Conservation (phyloP, 1,284 basidiomycete genomes). For the Pseudomicrostroma phylloplanum region DNA sequence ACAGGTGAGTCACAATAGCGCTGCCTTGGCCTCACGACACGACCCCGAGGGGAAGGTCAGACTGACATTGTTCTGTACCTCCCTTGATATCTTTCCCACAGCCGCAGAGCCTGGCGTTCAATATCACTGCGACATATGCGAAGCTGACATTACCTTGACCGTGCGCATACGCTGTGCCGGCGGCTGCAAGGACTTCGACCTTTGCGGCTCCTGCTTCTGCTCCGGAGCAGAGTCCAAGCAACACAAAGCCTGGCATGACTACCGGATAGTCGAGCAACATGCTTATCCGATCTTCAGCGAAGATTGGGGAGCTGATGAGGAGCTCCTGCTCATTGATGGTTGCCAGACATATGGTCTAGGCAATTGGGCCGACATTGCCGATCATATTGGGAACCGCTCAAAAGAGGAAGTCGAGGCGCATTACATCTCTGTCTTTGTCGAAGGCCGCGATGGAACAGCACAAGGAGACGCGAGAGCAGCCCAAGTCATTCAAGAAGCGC, state of each 20-base stretch:
- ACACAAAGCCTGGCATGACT: conserved; percentile 82
- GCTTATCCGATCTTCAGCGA: conserved; percentile 90
- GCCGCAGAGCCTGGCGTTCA: conserved; percentile 46
- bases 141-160: conserved; percentile 48
- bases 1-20: conserved; percentile 18
- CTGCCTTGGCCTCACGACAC: too few species aligned
- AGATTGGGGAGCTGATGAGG: conserved; percentile 99
- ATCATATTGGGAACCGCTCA: conserved; percentile 87
- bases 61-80: too few species aligned
- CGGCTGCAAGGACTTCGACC: conserved; percentile 52
- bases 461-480: conserved; percentile 33
- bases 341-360: conserved; percentile 83
- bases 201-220: conserved; percentile 69
- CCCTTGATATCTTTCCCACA: too few species aligned
- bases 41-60: too few species aligned
- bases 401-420: conserved; percentile 91
- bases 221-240: conserved; percentile 78
- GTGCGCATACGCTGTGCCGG: conserved; percentile 47
- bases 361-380: conserved; percentile 94
- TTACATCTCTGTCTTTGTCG: conserved; percentile 76
- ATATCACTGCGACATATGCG: conserved; percentile 50
- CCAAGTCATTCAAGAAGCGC: conserved; percentile 14
- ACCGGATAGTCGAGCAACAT: conserved; percentile 89
- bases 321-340: conserved; percentile 83
- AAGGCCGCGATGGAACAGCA: conserved; percentile 40